Evolutionary conservation across 2,329 filamentous ascomycete genomes (phyloP).

Genomic region (Clonostachys sp.): DNA sequence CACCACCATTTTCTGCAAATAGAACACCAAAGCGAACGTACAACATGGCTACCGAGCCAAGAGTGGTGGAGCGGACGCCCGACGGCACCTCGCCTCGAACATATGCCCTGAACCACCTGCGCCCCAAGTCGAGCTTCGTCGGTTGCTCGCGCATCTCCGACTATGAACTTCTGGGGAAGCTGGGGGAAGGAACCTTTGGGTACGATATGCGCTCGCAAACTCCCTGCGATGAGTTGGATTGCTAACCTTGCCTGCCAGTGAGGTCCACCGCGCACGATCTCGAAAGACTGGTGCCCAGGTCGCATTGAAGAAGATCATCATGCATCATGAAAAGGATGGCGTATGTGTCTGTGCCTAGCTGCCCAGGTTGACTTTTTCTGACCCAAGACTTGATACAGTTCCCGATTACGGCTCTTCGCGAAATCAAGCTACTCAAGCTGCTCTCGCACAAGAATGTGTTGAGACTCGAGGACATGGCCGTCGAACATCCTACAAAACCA

Average conservation of each 20-base stretch:
- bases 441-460: conserved; percentile 89
- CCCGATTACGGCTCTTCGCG: conserved; percentile 94
- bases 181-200: conserved; percentile 96
- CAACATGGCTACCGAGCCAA: too few species aligned
- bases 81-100: conserved; percentile 45
- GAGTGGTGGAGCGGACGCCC: conserved; percentile 18
- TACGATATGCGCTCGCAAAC: conserved; percentile 27
- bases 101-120: conserved; percentile 52
- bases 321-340: conserved; percentile 99
- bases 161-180: conserved; percentile 75
- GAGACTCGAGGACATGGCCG: conserved; percentile 89
- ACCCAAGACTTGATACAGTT: conserved; percentile 49
- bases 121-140: conserved; percentile 59
- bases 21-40: too few species aligned
- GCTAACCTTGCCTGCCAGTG: conserved; percentile 35
- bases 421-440: conserved; percentile 96
- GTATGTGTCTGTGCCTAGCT: conserved; percentile 36
- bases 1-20: too few species aligned
- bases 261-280: conserved; percentile 86
- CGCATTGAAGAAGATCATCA: conserved; percentile 96
- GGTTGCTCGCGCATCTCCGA: conserved; percentile 82
- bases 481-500: conserved; percentile 67
- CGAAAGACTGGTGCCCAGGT: conserved; percentile 71
- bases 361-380: conserved; percentile 2
- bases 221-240: not conserved